These are phyloP conservation scores for Spinacia oleracea DNA, from an alignment of 179 eudicot genomes.

Conservation along the genomic window DNA sequence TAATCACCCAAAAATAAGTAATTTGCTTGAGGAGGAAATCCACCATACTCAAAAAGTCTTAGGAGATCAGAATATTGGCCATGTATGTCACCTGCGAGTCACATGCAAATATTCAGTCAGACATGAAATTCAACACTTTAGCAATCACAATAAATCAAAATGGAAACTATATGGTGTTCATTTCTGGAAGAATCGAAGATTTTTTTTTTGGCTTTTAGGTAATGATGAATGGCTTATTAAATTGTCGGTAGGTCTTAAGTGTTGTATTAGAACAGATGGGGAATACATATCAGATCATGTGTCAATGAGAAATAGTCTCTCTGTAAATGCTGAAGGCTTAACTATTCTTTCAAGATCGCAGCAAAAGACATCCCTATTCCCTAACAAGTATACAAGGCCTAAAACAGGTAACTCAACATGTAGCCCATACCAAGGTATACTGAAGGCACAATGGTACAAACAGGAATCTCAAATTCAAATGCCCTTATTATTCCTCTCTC, in stretches of 20 bases:
- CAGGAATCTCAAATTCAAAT: too few relatives aligned
- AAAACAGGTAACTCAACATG: too few relatives aligned
- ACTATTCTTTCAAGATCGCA: not conserved
- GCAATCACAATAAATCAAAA: not conserved
- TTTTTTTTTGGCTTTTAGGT: not conserved
- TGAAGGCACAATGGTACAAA: too few relatives aligned
- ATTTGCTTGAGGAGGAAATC: conserved; percentile 52
- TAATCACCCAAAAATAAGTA: conserved; percentile 56
- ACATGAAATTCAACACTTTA: not conserved
- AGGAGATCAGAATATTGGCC: too few relatives aligned
- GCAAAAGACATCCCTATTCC: not conserved
- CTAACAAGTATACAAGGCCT: too few relatives aligned
- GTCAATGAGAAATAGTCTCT: not conserved
- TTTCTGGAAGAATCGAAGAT: not conserved
- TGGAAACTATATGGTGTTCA: not conserved
- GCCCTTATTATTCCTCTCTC: too few relatives aligned
- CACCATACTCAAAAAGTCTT: conserved; percentile 53
- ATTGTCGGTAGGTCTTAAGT: not conserved
- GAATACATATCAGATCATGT: too few relatives aligned
- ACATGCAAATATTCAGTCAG: conserved; percentile 19
- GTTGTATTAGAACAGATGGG: not conserved
- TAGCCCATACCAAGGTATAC: too few relatives aligned
- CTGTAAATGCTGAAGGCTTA: not conserved
- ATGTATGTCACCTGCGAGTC: conserved; percentile 45
- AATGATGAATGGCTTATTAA: not conserved